Evolutionary conservation across 116 monocot species (phyloP).

Genomic region (Dioscorea cayenensis): DNA sequence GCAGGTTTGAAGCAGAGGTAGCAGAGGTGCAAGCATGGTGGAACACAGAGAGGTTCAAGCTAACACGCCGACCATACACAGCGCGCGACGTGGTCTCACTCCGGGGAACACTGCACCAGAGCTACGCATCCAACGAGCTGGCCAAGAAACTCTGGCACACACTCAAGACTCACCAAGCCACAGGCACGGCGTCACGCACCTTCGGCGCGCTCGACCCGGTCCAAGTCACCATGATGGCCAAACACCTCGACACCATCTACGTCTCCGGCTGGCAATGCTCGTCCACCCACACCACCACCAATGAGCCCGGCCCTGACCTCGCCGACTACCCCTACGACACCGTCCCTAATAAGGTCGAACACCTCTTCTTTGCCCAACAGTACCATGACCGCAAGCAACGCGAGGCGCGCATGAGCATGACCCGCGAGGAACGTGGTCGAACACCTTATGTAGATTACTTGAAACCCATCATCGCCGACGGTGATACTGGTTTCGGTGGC

Average conservation of each 20-base stretch:
- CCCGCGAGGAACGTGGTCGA: constrained; percentile 44
- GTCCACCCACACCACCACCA: constrained; percentile 75
- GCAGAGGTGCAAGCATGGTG: constrained; percentile 81
- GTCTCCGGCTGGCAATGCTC: constrained; percentile 98
- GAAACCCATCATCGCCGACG: constrained; percentile 87
- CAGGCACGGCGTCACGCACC: constrained; percentile 79
- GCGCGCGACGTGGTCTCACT: constrained; percentile 77
- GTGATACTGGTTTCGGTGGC: constrained; percentile 85
- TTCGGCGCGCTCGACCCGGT: constrained; percentile 95
- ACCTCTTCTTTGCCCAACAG: constrained; percentile 85
- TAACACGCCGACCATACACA: constrained; percentile 71
- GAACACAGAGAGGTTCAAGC: constrained; percentile 62
- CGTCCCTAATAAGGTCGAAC: constrained; percentile 88
- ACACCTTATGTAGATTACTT: constrained; percentile 78
- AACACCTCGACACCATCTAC: constrained; percentile 80
- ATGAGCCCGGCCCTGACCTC: constrained; percentile 91
- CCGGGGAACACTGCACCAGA: constrained; percentile 63
- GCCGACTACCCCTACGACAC: constrained; percentile 98
- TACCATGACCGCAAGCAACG: constrained; percentile 88
- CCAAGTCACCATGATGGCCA: constrained; percentile 90
- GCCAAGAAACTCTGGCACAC: constrained; percentile 85
- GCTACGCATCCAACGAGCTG: constrained; percentile 59
- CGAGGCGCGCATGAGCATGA: constrained; percentile 72
- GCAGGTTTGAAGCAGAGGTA: constrained; percentile 75
- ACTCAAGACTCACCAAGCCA: constrained; percentile 66